Base-by-base conservation (phyloP, 2,329 filamentous ascomycete genomes). In the Colletotrichum cuscutae region DNA sequence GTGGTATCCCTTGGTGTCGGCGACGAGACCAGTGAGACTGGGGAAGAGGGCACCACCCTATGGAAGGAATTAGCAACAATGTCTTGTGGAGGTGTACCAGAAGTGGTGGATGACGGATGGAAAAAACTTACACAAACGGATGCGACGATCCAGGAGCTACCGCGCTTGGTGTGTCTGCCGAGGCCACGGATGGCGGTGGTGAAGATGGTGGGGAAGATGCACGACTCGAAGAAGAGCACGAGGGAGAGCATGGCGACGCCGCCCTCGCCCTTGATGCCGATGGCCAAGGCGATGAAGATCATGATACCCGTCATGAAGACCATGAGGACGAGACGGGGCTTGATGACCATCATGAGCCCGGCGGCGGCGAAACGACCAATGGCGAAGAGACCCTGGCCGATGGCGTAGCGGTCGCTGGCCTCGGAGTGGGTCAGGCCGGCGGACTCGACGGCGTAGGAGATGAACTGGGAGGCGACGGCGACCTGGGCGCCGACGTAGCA, bases 401-500 rank as follows among this genome's bases (percentile, higher is more conserved):
- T 86, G 12, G 90, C 89, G 12, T 91, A 84, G 28, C 91, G 85
- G 70, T 89, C 86, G 19, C 89, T 68, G 12, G 54, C 64, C 19
- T 65, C 58, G 32, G 65, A 54, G 57, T 72, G 69, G 4, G 73
- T 49, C 32, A 71, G 62, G 3, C 70, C 73, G 3, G 87, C 89
- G 26, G 61, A 65, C 59, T 83, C 80, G 53, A 78, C 75, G 59
- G 78, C 80, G 57, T 82, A 89, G 71, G 88, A 87, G 80, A 90
- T 89, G 77, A 89, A 89, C 76, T 90, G 89, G 73, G 81, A 76
- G 4, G 86, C 86, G 32, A 89, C 84, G 1, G 85, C 87, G 5
- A 89, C 84, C 78, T 91, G 89, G 0, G 89, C 87, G 7, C 90
- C 90, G 1, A 89, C 88, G 76, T 92, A 92, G 80, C 88, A 91